Conservation (phyloP, 768 basidiomycete species). For the Mycena alexandri region DNA sequence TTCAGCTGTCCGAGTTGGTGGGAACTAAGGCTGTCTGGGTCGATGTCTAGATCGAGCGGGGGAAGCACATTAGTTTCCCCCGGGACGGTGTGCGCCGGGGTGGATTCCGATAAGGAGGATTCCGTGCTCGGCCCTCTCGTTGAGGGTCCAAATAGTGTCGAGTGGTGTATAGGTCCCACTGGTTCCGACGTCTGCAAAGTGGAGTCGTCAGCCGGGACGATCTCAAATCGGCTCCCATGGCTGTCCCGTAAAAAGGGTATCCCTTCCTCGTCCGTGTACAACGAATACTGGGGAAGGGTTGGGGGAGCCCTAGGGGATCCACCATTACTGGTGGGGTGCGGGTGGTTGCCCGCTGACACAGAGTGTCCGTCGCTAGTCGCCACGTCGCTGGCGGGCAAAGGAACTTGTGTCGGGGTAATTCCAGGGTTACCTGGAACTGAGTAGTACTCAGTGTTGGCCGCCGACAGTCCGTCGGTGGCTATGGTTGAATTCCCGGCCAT, state of each 20-base stretch:
- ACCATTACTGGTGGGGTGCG: no score
- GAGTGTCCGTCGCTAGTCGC: no score
- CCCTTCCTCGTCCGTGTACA: background rate
- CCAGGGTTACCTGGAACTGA: background rate
- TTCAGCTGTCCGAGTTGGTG: background rate
- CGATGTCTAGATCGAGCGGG: background rate
- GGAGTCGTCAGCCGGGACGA: no score
- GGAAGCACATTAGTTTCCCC: background rate
- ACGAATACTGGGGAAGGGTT: background rate
- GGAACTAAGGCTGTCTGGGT: background rate
- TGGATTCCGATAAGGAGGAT: conserved; percentile 3
- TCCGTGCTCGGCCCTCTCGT: background rate
- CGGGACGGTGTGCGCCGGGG: background rate
- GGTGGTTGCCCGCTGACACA: no score
- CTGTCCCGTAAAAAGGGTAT: no score
- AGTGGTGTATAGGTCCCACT: background rate
- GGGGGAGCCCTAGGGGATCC: background rate
- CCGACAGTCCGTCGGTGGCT: background rate
- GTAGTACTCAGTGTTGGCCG: background rate
- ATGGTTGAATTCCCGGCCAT: background rate
- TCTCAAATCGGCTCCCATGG: no score
- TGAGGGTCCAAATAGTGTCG: background rate
- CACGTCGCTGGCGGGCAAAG: conserved; percentile 1
- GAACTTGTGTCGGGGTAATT: no score
- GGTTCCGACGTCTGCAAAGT: no score